phyloP scores from a whole-genome alignment of 305 asterid species.

The Fraxinus baroniana region DNA sequence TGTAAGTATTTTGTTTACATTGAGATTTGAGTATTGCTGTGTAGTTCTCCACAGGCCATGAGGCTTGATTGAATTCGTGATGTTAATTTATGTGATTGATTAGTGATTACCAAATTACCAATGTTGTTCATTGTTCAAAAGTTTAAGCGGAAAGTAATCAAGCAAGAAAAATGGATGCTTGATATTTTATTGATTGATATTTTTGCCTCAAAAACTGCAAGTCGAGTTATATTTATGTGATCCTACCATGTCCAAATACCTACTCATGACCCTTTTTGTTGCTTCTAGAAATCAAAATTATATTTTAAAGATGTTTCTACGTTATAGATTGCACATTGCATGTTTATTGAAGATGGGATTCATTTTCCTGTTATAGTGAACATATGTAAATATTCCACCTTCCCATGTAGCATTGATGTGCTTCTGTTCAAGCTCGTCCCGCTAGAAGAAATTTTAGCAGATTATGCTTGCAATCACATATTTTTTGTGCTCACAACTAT shows the following conservation, averaged over 20 bases:
- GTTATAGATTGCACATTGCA: not conserved
- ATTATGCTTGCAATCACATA: not conserved
- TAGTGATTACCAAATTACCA: no score
- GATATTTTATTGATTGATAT: no score
- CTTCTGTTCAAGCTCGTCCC: not conserved
- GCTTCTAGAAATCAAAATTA: not conserved
- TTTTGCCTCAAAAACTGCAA: no score
- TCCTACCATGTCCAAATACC: not conserved
- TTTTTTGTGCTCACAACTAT: not conserved
- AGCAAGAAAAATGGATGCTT: no score
- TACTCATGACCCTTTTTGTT: slow-evolving; percentile 20
- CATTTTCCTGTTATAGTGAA: not conserved
- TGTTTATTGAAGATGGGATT: not conserved
- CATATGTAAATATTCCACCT: not conserved
- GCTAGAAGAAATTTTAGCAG: not conserved
- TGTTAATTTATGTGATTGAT: no score
- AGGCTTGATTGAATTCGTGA: no score
- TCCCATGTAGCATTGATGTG: not conserved
- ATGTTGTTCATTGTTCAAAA: no score
- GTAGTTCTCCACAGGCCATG: no score
- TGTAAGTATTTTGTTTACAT: no score
- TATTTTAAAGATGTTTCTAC: not conserved
- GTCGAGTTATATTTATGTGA: no score
- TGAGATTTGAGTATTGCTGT: no score
- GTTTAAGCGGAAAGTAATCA: no score